These are phyloP conservation scores for Clitopilus passeckerianus DNA, from an alignment of 768 basidiomycete genomes.

Conservation along the genomic window DNA sequence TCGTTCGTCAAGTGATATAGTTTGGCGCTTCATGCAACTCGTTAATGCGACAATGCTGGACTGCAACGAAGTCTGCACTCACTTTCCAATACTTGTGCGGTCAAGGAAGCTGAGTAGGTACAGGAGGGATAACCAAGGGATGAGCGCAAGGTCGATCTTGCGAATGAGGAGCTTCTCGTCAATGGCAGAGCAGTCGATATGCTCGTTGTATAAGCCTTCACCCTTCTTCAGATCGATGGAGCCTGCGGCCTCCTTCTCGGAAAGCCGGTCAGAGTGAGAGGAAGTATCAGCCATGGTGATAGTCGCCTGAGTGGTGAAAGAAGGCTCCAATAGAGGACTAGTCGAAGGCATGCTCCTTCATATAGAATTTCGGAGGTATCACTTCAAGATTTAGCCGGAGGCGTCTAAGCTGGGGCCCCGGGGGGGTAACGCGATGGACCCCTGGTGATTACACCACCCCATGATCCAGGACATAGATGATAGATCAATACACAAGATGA, in stretches of 20 bases:
- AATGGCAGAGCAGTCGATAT: constrained; percentile 53
- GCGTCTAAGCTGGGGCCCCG: neutral
- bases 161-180: constrained; percentile 67
- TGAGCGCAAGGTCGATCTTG: constrained; percentile 63
- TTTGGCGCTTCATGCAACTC: constrained; percentile 25
- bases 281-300: neutral
- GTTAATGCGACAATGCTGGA: neutral
- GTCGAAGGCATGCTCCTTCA: neutral
- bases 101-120: constrained; percentile 70
- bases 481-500: neutral
- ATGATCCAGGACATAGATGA: neutral
- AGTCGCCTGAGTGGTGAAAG: neutral
- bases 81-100: constrained; percentile 50
- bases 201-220: constrained; percentile 33
- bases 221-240: constrained; percentile 19
- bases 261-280: constrained; percentile 7
- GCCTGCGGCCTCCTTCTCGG: constrained; percentile 23
- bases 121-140: constrained; percentile 70
- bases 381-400: neutral
- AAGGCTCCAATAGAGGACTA: neutral
- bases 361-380: neutral
- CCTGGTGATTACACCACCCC: neutral
- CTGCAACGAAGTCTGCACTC: constrained; percentile 15
- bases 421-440: neutral
- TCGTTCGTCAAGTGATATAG: constrained; percentile 56